Evolutionary conservation across 2,329 filamentous ascomycete species (phyloP).

Genomic region (Pestalotiopsis sp.): DNA sequence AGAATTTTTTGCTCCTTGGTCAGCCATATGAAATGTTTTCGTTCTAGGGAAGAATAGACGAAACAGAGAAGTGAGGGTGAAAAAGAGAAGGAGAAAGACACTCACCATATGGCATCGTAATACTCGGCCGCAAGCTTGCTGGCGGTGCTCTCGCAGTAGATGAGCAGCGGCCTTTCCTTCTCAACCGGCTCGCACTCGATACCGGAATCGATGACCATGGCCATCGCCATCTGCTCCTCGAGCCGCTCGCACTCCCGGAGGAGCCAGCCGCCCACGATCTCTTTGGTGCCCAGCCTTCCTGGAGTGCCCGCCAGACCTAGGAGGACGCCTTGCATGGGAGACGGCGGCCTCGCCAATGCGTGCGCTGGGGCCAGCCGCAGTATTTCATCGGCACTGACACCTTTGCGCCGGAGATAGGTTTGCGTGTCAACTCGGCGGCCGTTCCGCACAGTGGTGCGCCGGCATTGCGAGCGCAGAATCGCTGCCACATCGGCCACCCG

Average conservation of each 20-base stretch:
- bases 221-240: neutral
- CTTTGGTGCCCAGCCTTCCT: conserved; percentile 26
- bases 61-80: too few species aligned
- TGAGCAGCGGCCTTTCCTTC: neutral
- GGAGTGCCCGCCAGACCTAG: conserved; percentile 14
- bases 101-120: conserved; percentile 11
- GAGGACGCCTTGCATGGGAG: conserved; percentile 21
- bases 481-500: conserved; percentile 31
- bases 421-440: conserved; percentile 28
- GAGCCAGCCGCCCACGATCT: conserved; percentile 20
- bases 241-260: conserved; percentile 13
- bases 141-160: neutral
- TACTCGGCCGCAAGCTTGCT: neutral
- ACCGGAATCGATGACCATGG: conserved; percentile 1
- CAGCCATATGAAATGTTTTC: neutral
- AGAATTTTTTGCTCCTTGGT: conserved; percentile 17
- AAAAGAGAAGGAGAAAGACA: conserved; percentile 9
- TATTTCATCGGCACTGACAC: conserved; percentile 28
- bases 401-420: conserved; percentile 30
- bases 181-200: neutral
- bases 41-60: too few species aligned
- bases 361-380: conserved; percentile 21
- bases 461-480: conserved; percentile 26
- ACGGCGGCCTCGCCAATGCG: conserved; percentile 16
- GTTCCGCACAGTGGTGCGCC: conserved; percentile 28